These are phyloP conservation scores for Plasmodium chabaudi DNA, from an alignment of 169 alveolate genomes.

Conservation along the genomic window DNA sequence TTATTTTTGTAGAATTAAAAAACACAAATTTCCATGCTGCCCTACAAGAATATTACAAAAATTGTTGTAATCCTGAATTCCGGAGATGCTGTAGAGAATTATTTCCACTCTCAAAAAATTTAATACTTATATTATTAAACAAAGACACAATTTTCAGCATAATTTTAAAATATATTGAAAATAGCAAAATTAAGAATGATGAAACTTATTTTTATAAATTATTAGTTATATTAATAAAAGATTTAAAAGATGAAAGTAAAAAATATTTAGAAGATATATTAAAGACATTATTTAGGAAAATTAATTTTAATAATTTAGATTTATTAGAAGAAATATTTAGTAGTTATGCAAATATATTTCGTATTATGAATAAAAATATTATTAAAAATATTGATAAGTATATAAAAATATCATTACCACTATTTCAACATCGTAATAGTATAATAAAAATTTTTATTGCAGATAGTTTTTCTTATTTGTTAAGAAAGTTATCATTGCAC, in stretches of 20 bases:
- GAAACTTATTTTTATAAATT: constrained; percentile 63
- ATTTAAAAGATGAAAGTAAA: constrained; percentile 71
- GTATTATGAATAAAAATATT: constrained; percentile 68
- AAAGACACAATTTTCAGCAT: constrained; percentile 49
- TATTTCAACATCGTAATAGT: constrained; percentile 52
- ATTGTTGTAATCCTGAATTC: constrained; percentile 57
- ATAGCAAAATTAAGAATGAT: constrained; percentile 45
- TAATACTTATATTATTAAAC: constrained; percentile 60
- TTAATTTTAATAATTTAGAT: constrained; percentile 58
- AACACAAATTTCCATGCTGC: constrained; percentile 57
- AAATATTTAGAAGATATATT: constrained; percentile 49
- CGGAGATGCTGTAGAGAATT: constrained; percentile 56
- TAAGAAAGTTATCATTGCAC: constrained; percentile 70
- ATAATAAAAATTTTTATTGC: constrained; percentile 69
- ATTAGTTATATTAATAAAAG: constrained; percentile 55
- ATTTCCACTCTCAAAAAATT: constrained; percentile 37
- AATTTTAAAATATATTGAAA: constrained; percentile 66
- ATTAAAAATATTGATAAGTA: constrained; percentile 60
- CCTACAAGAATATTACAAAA: constrained; percentile 30
- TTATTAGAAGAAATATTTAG: constrained; percentile 73
- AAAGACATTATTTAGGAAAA: constrained; percentile 52
- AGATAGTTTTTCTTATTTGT: constrained; percentile 70
- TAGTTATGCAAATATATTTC: constrained; percentile 68
- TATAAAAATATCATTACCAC: constrained; percentile 68
- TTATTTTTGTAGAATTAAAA: constrained; percentile 25